These are phyloP conservation scores for Magnaporthiopsis incrustans DNA, from an alignment of 2,329 filamentous ascomycete species.

Conservation along the genomic window DNA sequence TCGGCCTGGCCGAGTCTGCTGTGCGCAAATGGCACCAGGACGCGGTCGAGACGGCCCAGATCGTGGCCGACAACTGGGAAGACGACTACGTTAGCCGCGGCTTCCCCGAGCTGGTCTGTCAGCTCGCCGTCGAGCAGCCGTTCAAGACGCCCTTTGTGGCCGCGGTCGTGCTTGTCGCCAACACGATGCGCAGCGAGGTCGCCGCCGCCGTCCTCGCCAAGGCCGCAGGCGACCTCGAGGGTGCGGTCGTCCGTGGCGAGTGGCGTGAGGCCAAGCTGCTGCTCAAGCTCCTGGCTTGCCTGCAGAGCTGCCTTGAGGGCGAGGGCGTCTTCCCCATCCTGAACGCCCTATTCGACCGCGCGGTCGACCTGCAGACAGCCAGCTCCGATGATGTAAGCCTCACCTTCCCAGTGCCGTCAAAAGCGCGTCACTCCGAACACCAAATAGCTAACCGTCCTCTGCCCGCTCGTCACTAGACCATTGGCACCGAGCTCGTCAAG, in stretches of 20 bases:
- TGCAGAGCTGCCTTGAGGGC: slow-evolving; percentile 72
- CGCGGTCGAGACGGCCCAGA: slow-evolving; percentile 63
- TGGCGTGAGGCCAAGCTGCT: slow-evolving; percentile 91
- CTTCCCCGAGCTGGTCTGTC: slow-evolving; percentile 66
- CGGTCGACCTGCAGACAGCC: slow-evolving; percentile 87
- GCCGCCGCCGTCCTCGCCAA: slow-evolving; percentile 61
- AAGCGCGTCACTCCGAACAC: background rate
- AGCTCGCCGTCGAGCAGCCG: slow-evolving; percentile 81
- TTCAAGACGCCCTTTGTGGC: slow-evolving; percentile 96
- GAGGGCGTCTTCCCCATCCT: slow-evolving; percentile 80
- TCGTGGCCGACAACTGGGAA: slow-evolving; percentile 77
- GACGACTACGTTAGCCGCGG: slow-evolving; percentile 66
- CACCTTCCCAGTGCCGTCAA: background rate
- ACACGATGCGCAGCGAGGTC: slow-evolving; percentile 69
- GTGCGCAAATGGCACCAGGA: slow-evolving; percentile 73
- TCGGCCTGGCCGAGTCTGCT: slow-evolving; percentile 75
- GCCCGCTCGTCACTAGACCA: slow-evolving; percentile 35
- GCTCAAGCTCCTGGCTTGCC: slow-evolving; percentile 79
- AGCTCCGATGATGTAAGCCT: slow-evolving; percentile 79
- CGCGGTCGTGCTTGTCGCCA: slow-evolving; percentile 71
- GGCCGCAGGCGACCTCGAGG: slow-evolving; percentile 54
- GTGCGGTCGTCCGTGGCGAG: slow-evolving; percentile 60
- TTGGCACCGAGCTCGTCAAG: slow-evolving; percentile 84
- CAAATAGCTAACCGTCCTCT: background rate
- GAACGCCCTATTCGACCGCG: slow-evolving; percentile 82